Evolutionary conservation across 2,329 filamentous ascomycete genomes (phyloP), one percentile per base, ranked within the genome.

Genomic region (Arthroderma sp.): DNA sequence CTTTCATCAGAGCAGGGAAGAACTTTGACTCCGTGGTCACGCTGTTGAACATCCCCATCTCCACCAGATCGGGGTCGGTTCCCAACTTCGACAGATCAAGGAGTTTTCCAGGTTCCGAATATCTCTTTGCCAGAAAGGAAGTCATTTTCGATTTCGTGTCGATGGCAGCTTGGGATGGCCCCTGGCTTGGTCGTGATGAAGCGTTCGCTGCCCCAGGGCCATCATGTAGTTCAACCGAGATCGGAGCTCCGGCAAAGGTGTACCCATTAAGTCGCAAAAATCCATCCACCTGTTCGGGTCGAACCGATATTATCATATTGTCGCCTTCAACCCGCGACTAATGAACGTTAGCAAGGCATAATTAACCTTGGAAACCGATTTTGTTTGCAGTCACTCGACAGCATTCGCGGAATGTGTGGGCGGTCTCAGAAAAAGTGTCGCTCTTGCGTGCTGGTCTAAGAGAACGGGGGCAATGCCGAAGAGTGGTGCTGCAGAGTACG

Each of bases 1-100:
- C 84, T 59, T 82, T 83, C 87, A 97, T 95, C 61, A 97, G 78
- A 1, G 88, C 91, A 55, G 87, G 88, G 73, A 97, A 96, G 61
- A 95, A 87, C 70, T 96, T 98, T 61, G 86, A 81, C 49, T 87
- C 83, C 1, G 84, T 84, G 2, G 85, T 82, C 59, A 80, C 81
- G 59, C 76, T 82, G 61, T 83, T 80, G 68, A 95, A 90, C 66
- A 91, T 86, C 38, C 87, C 87, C 71, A 90, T 83, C 43, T 80
- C 77, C 56, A 83, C 77, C 3, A 97, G 79, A 58, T 84, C 81
- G 1, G 82, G 74, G 65, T 97, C 91, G 52, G 80, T 76, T 33
- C 81, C 84, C 8, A 97, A 81, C 0, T 80, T 77, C n/a, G 88
- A 90, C 8, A 98, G 81, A 67, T 95, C 84, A 39, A 97, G 79